These are phyloP conservation scores for Fusarium pseudograminearum DNA, from an alignment of 2,329 filamentous ascomycete species.

Conservation along the genomic window DNA sequence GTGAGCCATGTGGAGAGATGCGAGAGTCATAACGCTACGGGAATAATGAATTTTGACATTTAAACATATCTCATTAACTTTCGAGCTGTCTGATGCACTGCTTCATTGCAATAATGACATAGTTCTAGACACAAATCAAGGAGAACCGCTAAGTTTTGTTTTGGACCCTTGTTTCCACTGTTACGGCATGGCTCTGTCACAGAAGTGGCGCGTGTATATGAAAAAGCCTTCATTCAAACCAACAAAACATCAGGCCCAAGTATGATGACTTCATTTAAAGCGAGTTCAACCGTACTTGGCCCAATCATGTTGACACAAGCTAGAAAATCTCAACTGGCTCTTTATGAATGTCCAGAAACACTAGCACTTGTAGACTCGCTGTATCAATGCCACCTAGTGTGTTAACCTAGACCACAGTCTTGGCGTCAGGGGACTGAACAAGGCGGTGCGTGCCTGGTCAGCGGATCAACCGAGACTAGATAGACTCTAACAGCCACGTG, in stretches of 20 bases:
- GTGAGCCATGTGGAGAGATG: neutral
- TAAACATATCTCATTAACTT: neutral
- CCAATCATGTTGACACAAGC: neutral
- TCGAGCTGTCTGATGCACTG: neutral
- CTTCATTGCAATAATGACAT: neutral
- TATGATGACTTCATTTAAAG: neutral
- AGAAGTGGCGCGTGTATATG: neutral
- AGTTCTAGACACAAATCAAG: neutral
- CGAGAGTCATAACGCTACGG: neutral
- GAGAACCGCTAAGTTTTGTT: neutral
- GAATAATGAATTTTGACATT: neutral
- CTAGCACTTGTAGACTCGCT: neutral
- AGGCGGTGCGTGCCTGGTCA: constrained; percentile 34
- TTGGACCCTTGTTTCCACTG: neutral
- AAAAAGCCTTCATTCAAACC: neutral
- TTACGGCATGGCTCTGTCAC: neutral
- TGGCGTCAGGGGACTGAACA: constrained; percentile 29
- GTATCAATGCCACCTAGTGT: neutral
- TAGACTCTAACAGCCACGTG: constrained; percentile 15
- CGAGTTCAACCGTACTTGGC: neutral
- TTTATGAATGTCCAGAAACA: neutral
- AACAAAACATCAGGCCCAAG: neutral
- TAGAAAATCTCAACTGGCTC: neutral
- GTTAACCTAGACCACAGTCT: constrained; percentile 16
- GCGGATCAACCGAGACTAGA: constrained; percentile 30